Base-by-base conservation (phyloP, 2,329 filamentous ascomycete genomes). In the Xylaria sp. region DNA sequence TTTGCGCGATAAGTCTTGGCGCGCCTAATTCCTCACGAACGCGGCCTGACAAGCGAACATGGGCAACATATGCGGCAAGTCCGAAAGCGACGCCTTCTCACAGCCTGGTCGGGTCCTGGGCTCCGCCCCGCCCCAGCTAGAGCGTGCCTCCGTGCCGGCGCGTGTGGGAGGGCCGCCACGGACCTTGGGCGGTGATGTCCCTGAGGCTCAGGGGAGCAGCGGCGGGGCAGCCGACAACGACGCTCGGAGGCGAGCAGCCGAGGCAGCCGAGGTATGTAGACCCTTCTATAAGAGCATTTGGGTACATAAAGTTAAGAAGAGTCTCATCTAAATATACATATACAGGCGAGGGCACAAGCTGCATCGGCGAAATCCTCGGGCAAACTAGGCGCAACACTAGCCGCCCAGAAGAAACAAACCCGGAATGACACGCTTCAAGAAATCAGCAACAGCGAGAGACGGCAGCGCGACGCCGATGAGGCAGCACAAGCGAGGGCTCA, bases 61-160 rank as follows among this genome's bases (percentile, higher is more conserved):
- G 94, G 94, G 94, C 68, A 95, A 94, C 80, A 86, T 94, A 82
- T 97, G 93, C 84, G 92, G 93, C 79, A 94, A 93, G 80, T 86
- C 85, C 67, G 83, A 88, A 39, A 82, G 88, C 71, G 89, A 92
- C 75, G 85, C 88, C 80, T 96, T 94, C 83, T 82, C 88, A 62
- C 88, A 88, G 63, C 90, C 92, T 58, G 94, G 93, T 68, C 91
- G 93, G 63, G 87, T 89, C 46, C 85, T 97, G 64, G 91, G 89
- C 73, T 85, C 89, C 46, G 83, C 85, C 6, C 83, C 83, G 23
- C 80, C 84, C 71, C 85, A 78, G 73, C 83, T 77, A 71, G 80
- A 79, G 66, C 87, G 83, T 72, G 86, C 84, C 66, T 83, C 85
- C 76, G 84, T 89, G 72, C 85, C 86, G 71, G 77, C 76, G 74